Base-by-base conservation (phyloP, 768 basidiomycete species). In the Agrocybe praecox region DNA sequence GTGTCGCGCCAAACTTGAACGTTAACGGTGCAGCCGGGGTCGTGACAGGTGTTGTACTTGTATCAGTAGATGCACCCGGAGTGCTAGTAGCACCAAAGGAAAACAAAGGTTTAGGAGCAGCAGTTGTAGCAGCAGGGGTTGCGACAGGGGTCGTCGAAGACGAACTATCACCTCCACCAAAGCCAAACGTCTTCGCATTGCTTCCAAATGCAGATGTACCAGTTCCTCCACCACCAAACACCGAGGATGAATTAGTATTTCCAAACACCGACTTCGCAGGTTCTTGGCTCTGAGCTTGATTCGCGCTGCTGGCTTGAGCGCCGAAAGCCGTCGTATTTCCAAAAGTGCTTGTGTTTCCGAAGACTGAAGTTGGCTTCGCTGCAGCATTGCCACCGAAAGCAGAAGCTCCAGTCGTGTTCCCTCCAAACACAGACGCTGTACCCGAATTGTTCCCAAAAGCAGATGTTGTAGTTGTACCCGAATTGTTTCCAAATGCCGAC, bases 391-490 rank as follows among this genome's bases (percentile, higher is more conserved):
- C 22, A 36, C 49, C 52, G 43, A 61, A 61, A 33, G 47, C 22
- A 17, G 59, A 56, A 8, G 54, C 19, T 21, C n/a, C 36, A 18
- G 10, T 36, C 24, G n/a, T 42, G 19, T 9, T 14, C 18, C 22
- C 12, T 4, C 58, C 48, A 55, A 62, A 56, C 44, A 47, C 18
- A 12, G 61, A 58, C 2, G 55, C 19, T 8, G 33, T 22, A 21
- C 55, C 53, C 14, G 65, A 34, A 7, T 65, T 61, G 55, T 69
- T 45, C 46, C 70, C 75, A 32, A 64, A 43, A 11, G 61, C 52
- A 18, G 54, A 55, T 14, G 51, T 32, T 22, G 43, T 46, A 18
- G 55, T 21, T 8, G 33, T 22, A 21, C 55, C 53, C 14, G 65
- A 34, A 7, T 65, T 61, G 55, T 69, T 45, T 46, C 70, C 75